These are phyloP conservation scores for Triangularia setosa DNA, from an alignment of 2,329 filamentous ascomycete genomes.

Conservation along the genomic window DNA sequence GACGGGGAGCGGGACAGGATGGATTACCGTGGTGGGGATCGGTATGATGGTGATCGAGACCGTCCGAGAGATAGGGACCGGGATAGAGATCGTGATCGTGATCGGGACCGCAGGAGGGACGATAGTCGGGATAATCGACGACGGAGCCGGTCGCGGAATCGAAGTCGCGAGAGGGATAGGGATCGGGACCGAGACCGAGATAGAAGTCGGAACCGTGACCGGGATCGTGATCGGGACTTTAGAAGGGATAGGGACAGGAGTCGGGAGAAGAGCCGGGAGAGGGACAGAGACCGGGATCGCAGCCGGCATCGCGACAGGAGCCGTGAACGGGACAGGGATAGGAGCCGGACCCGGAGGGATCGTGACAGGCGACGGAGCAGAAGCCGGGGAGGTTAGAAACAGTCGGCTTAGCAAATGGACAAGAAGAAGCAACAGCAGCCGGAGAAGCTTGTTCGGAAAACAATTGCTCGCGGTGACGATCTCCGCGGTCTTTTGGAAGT, in stretches of 20 bases:
- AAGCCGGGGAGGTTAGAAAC: conserved; percentile 24
- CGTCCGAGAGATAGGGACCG: conserved; percentile 16
- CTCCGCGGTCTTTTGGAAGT: neutral
- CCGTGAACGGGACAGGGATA: conserved; percentile 26
- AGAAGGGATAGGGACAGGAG: conserved; percentile 29
- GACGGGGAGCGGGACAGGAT: conserved; percentile 31
- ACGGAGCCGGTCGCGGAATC: too few species aligned
- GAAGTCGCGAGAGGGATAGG: too few species aligned
- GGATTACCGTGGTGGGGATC: conserved; percentile 8
- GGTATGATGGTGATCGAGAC: conserved; percentile 11
- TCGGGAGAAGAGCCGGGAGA: too few species aligned
- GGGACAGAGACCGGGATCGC: conserved; percentile 31
- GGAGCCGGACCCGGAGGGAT: conserved; percentile 20
- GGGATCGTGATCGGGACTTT: conserved; percentile 20
- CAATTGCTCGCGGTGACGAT: neutral
- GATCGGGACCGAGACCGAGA: too few species aligned
- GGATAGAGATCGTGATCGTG: conserved; percentile 14
- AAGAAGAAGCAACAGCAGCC: neutral
- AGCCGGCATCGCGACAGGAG: conserved; percentile 26
- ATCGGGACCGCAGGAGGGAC: too few species aligned
- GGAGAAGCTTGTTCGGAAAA: neutral
- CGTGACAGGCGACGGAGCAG: conserved; percentile 26
- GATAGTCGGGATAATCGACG: too few species aligned
- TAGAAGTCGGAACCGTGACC: conserved; percentile 6
- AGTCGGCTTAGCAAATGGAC: neutral